Conservation (phyloP, 179 eudicot genomes). For the Gypsophila paniculata region DNA sequence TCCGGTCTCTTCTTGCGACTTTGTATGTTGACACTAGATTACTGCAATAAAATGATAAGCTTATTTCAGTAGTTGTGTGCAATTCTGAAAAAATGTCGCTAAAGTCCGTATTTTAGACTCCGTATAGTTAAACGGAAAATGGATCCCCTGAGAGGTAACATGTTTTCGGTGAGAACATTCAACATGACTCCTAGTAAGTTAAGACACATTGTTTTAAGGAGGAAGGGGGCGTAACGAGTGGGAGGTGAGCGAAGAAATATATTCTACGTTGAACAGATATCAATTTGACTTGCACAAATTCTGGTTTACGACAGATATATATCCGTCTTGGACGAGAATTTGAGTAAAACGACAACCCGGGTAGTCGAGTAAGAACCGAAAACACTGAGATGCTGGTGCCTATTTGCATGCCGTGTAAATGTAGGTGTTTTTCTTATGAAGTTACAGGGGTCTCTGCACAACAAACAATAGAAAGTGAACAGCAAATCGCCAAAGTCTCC, state of each 20-base stretch:
- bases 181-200: neutral
- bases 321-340: no score
- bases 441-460: conserved; percentile 5
- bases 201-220: no score
- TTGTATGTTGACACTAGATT: neutral
- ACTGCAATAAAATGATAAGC: conserved; percentile 13
- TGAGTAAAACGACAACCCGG: no score
- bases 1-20: neutral
- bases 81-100: neutral
- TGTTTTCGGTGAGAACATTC: neutral
- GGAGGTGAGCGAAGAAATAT: no score
- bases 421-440: no score
- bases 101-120: neutral
- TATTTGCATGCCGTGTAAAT: no score
- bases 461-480: conserved; percentile 13
- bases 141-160: no score
- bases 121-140: neutral
- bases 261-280: no score
- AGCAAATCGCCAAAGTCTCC: conserved; percentile 29
- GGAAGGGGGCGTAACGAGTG: conserved; percentile 4
- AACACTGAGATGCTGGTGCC: no score
- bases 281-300: no score
- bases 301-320: no score
- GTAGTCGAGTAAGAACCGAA: no score
- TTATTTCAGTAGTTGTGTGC: neutral